Percentiles rank a stretch among this genome's conserved stretches.
Evolutionary conservation across 2,329 filamentous ascomycete genomes (phyloP).

Genomic region (Monosporascus ibericus): DNA sequence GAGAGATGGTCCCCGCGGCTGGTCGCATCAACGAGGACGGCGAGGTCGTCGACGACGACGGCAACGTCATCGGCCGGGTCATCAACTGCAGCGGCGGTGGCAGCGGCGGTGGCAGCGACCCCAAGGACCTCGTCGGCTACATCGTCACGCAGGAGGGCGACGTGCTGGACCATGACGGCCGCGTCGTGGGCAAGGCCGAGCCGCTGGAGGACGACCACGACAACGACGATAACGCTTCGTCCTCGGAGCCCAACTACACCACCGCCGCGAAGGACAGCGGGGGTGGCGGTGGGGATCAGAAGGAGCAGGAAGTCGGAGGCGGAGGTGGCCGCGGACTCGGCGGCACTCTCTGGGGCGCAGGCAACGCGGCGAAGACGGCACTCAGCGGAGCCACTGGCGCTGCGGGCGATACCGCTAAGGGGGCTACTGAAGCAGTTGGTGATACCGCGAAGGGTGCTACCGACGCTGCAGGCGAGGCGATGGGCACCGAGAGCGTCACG

Average conservation of each 20-base stretch:
- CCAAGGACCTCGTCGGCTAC: slow-evolving; percentile 22
- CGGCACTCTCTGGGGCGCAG: slow-evolving; percentile 18
- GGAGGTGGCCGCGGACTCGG: slow-evolving; percentile 6
- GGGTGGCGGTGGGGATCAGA: slow-evolving; percentile 2
- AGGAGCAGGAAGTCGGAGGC: background rate
- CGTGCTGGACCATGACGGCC: slow-evolving; percentile 24
- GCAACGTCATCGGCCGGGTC: slow-evolving; percentile 39
- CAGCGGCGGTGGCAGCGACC: slow-evolving; percentile 4
- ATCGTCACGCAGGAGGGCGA: slow-evolving; percentile 32
- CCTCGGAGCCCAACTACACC: slow-evolving; percentile 25
- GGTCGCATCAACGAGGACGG: slow-evolving; percentile 45
- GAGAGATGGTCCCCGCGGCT: slow-evolving; percentile 29
- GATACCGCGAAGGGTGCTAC: slow-evolving; percentile 15
- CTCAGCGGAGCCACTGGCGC: slow-evolving; percentile 15
- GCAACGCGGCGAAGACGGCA: slow-evolving; percentile 14
- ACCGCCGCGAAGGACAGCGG: slow-evolving; percentile 14
- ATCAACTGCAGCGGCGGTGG: slow-evolving; percentile 16
- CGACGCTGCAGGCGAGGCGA: slow-evolving; percentile 14
- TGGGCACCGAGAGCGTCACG: slow-evolving; percentile 12
- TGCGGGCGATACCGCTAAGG: slow-evolving; percentile 16
- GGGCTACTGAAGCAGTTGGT: slow-evolving; percentile 16
- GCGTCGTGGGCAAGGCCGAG: slow-evolving; percentile 26
- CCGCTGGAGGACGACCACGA: slow-evolving; percentile 20
- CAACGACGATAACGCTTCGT: background rate
- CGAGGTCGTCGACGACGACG: slow-evolving; percentile 50